phyloP scores from a whole-genome alignment of 306 rosid genomes.

The Sicyos edulis region DNA sequence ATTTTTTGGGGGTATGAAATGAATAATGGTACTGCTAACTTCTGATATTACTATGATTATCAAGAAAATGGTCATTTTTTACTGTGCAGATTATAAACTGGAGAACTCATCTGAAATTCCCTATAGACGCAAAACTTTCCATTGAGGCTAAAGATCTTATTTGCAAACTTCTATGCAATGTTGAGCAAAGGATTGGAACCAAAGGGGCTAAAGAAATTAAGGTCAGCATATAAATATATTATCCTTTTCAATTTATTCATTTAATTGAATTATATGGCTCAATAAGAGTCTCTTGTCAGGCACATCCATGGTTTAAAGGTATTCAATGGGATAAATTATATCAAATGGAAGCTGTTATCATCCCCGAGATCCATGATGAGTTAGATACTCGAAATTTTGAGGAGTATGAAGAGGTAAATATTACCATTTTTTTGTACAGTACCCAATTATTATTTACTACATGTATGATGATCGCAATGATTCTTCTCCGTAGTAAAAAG shows the following conservation, averaged over 20 bases:
- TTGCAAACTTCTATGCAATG: constrained; percentile 73
- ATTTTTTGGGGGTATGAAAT: not conserved
- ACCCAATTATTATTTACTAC: not conserved
- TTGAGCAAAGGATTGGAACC: constrained; percentile 78
- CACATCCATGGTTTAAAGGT: constrained; percentile 80
- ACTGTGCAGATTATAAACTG: constrained; percentile 70
- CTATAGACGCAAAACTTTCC: constrained; percentile 68
- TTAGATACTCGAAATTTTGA: constrained; percentile 86
- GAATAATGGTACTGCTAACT: not conserved
- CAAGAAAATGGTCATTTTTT: constrained; percentile 24
- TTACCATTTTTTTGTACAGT: not conserved
- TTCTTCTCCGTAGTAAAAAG: not conserved
- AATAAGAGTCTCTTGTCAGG: constrained; percentile 37
- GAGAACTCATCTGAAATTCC: constrained; percentile 74
- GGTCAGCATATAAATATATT: constrained; percentile 32
- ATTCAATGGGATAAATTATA: constrained; percentile 68
- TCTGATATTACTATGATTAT: constrained; percentile 1
- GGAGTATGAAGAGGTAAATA: constrained; percentile 72
- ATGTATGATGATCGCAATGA: not conserved
- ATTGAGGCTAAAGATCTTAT: constrained; percentile 77
- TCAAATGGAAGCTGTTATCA: constrained; percentile 81
- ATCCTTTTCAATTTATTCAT: not conserved
- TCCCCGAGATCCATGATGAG: constrained; percentile 81
- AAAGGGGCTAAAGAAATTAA: constrained; percentile 81
- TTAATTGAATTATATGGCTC: not conserved